phyloP scores from a whole-genome alignment of 768 basidiomycete species.

The Pleurotus eryngii region DNA sequence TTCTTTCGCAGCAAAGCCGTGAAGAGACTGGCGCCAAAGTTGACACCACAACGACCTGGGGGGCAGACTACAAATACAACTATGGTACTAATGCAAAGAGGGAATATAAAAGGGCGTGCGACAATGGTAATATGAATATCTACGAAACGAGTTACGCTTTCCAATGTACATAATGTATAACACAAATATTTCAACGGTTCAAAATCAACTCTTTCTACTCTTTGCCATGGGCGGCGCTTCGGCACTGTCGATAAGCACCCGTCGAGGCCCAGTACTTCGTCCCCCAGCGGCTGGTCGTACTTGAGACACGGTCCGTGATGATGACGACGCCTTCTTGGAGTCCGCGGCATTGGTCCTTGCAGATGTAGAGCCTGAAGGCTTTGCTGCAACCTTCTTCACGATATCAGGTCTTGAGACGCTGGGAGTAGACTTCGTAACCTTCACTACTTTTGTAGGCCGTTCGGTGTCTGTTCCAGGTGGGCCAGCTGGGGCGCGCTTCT shows the following conservation, averaged over 20 bases:
- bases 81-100: neutral
- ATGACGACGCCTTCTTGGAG: neutral
- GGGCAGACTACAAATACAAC: neutral
- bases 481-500: constrained; percentile 20
- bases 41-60: neutral
- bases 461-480: constrained; percentile 13
- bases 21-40: neutral
- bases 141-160: neutral
- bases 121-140: neutral
- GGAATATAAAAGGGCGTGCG: neutral
- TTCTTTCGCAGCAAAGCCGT: neutral
- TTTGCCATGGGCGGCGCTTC: constrained; percentile 53
- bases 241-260: constrained; percentile 64
- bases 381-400: neutral
- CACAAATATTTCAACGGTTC: neutral
- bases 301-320: constrained; percentile 15
- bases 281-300: constrained; percentile 28
- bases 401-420: neutral
- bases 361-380: constrained; percentile 12
- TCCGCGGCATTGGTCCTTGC: neutral
- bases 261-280: constrained; percentile 47
- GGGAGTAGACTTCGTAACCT: constrained; percentile 16
- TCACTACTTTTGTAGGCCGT: constrained; percentile 16
- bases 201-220: constrained; percentile 44
- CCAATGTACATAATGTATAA: too few species aligned